Evolutionary conservation across 345 rosid species (phyloP), one percentile per base, ranked within the genome.

Genomic region (Physaria fendleri): DNA sequence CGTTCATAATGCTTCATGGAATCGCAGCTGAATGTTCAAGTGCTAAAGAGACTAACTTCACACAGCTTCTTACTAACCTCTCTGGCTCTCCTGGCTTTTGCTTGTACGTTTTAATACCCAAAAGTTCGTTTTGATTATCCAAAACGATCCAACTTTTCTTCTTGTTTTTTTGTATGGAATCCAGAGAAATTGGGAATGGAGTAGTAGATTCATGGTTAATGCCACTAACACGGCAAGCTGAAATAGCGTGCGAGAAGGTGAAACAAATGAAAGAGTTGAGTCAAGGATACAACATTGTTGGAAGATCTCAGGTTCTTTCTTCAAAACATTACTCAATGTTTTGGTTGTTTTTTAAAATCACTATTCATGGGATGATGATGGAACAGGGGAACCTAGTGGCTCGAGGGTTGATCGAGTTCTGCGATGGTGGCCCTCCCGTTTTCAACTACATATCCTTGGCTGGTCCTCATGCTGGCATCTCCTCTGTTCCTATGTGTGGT

Each of bases 381-480:
- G 5, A 54, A 71, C 88, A 92, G 97, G 99, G 99, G 12, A 93
- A 85, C 68, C 76, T 93, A 67, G 91, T 93, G 33, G 99, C 80
- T 20, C 85, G 95, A 42, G 99, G 91, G 6, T 82, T 93, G 40
- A 40, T 88, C 27, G 88, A 93, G 82, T 83, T 83, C 62, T 93
- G 99, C 40, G 83, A 86, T 2, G 95, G 75, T 35, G 88, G 81
- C 17, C 97, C 97, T 51, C 87, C 77, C n/a, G 91, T 93, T 24
- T 74, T 72, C 70, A 93, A 88, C 73, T 88, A 77, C 56, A 65
- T 93, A 68, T 88, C 99, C 18, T 72, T 93, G 47, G 99, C 75
- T 42, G 99, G 98, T 59, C 99, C 97, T 58, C 95, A 93, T 74
- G 97, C 99, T 71, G 99, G 99, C 12, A 78, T 91, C 39, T 94